Evolutionary conservation across 768 basidiomycete species (phyloP).

Genomic region (Boletus huronensis): DNA sequence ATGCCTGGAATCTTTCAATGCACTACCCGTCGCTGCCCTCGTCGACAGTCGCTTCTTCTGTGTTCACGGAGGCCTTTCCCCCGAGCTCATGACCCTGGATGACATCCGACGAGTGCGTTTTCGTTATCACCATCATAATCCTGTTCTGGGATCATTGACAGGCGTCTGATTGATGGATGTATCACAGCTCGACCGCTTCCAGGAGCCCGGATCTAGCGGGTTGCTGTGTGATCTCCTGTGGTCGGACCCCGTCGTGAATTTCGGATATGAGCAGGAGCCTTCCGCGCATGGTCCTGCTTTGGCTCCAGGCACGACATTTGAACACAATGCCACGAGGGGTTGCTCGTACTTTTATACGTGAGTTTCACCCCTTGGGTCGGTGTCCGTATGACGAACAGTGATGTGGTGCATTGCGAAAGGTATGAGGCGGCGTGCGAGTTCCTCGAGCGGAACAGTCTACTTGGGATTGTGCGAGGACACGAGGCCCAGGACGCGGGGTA

Average conservation of each 20-base stretch:
- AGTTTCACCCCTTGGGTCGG: conserved; percentile 24
- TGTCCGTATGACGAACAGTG: neutral
- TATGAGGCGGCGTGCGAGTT: conserved; percentile 96
- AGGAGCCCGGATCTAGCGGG: conserved; percentile 90
- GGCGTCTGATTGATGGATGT: conserved; percentile 6
- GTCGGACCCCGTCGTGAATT: conserved; percentile 91
- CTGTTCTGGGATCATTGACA: neutral
- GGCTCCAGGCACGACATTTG: conserved; percentile 54
- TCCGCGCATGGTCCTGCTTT: conserved; percentile 49
- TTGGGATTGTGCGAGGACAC: conserved; percentile 94
- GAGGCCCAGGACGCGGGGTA: conserved; percentile 98
- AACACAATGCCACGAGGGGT: conserved; percentile 83
- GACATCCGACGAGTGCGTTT: conserved; percentile 65
- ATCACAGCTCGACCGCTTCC: conserved; percentile 82
- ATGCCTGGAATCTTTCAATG: conserved; percentile 85
- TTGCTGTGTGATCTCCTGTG: conserved; percentile 93
- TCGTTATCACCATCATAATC: neutral
- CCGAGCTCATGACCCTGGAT: conserved; percentile 73
- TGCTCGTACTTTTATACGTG: conserved; percentile 94
- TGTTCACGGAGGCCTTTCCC: conserved; percentile 94
- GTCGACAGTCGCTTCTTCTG: conserved; percentile 97
- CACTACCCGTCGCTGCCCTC: conserved; percentile 85
- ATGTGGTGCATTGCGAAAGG: conserved; percentile 28
- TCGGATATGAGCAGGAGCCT: conserved; percentile 73
- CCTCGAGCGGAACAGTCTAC: conserved; percentile 83